Evolutionary conservation across 108 stramenopile genomes (phyloP).

Genomic region (Parmales sp.): DNA sequence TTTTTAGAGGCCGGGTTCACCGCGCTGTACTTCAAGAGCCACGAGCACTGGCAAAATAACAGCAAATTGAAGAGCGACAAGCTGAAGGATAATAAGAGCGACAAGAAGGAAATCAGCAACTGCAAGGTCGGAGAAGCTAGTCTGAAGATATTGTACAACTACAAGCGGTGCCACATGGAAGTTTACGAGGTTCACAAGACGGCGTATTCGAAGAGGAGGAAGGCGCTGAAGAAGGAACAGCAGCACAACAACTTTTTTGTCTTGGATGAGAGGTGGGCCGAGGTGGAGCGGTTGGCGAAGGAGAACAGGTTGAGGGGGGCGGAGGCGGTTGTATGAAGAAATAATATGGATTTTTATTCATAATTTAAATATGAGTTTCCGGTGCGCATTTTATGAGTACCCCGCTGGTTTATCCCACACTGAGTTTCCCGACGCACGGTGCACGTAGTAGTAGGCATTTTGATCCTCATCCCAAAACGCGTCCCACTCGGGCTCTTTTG

Average conservation of each 20-base stretch:
- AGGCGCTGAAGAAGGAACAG: neutral
- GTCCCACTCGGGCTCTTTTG: no score
- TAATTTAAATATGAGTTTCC: no score
- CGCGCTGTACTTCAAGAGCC: conserved; percentile 18
- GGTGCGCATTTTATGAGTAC: no score
- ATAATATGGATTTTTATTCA: no score
- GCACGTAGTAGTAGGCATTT: no score
- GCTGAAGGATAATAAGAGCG: no score
- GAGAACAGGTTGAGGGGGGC: no score
- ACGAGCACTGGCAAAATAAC: conserved; percentile 25
- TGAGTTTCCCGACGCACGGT: no score
- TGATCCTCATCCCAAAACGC: no score
- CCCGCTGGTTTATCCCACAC: no score
- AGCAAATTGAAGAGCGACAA: neutral
- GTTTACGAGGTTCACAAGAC: conserved; percentile 1
- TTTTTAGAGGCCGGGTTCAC: conserved; percentile 13
- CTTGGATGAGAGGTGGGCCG: neutral
- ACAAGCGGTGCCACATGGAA: neutral
- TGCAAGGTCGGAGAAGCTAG: conserved; percentile 3
- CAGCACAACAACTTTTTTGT: conserved; percentile 1
- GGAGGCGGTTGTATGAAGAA: no score
- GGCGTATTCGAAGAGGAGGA: neutral
- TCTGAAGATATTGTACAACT: neutral
- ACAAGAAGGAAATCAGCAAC: neutral
- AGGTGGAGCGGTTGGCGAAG: neutral